phyloP scores from a whole-genome alignment of 164 flowering plant genomes.

The Cinnamomum chago region DNA sequence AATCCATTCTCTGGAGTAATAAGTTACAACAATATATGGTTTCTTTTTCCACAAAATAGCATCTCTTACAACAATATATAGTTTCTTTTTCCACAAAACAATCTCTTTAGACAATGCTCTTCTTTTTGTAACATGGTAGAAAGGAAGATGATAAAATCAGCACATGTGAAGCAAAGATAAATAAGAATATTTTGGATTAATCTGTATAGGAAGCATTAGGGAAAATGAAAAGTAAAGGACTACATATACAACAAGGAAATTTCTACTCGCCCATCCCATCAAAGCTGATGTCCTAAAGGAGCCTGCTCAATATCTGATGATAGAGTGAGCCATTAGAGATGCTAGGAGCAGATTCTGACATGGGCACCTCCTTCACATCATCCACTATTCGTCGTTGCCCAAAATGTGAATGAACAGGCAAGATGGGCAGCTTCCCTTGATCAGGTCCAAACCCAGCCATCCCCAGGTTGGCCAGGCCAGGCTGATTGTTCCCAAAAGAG shows the following conservation, averaged over 20 bases:
- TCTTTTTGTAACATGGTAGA: too few relatives aligned
- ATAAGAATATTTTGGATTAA: background rate
- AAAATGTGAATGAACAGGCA: conserved; percentile 37
- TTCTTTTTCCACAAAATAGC: too few relatives aligned
- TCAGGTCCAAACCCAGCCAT: conserved; percentile 50
- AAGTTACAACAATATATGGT: too few relatives aligned
- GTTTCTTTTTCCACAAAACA: too few relatives aligned
- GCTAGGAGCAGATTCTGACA: conserved; percentile 42
- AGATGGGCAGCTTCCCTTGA: conserved; percentile 36
- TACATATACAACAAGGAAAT: conserved; percentile 7
- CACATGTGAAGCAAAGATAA: too few relatives aligned
- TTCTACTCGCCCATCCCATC: conserved; percentile 6
- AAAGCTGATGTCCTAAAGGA: conserved; percentile 64
- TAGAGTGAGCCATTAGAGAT: conserved; percentile 42
- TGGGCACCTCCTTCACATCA: conserved; percentile 55
- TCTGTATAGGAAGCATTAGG: background rate
- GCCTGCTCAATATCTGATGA: conserved; percentile 62
- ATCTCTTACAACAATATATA: too few relatives aligned
- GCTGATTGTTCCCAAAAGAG: conserved; percentile 54
- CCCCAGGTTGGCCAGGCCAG: conserved; percentile 39
- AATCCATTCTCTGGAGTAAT: too few relatives aligned
- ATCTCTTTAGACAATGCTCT: too few relatives aligned
- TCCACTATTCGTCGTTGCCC: conserved; percentile 20
- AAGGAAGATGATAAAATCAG: too few relatives aligned
- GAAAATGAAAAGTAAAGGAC: background rate